Percentiles rank a stretch among this genome's conserved stretches.
These are phyloP conservation scores for Cerrena zonata DNA, from an alignment of 1,284 basidiomycete genomes.

Conservation along the genomic window DNA sequence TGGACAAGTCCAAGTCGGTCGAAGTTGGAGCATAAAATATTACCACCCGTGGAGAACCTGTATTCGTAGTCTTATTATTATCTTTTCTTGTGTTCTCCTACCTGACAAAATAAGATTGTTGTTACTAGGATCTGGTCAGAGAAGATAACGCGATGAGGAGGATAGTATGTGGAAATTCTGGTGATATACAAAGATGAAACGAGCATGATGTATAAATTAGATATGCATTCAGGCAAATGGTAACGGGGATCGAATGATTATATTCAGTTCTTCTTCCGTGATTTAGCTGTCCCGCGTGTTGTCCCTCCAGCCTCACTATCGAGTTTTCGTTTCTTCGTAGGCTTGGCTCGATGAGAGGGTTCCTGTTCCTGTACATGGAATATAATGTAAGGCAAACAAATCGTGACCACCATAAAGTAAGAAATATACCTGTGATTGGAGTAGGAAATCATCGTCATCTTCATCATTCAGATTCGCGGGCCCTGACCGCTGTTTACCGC, in stretches of 20 bases:
- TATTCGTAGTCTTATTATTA: neutral
- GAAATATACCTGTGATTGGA: neutral
- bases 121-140: too few relatives aligned
- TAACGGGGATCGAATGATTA: too few relatives aligned
- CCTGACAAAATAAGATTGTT: too few relatives aligned
- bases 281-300: slow-evolving; percentile 1
- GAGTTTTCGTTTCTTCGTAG: slow-evolving; percentile 6
- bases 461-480: neutral
- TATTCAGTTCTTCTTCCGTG: neutral
- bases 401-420: too few relatives aligned
- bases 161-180: too few relatives aligned
- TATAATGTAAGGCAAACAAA: too few relatives aligned
- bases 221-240: too few relatives aligned
- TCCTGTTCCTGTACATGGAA: too few relatives aligned
- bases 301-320: neutral
- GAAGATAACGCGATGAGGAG: too few relatives aligned
- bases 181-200: too few relatives aligned
- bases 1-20: neutral
- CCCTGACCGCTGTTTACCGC: neutral
- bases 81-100: too few relatives aligned
- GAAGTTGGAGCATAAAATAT: neutral
- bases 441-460: neutral
- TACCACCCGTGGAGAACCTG: neutral
- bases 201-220: too few relatives aligned
- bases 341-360: neutral